Evolutionary conservation across 495 filamentous ascomycete species (phyloP).

Genomic region (Bacidia rubella): DNA sequence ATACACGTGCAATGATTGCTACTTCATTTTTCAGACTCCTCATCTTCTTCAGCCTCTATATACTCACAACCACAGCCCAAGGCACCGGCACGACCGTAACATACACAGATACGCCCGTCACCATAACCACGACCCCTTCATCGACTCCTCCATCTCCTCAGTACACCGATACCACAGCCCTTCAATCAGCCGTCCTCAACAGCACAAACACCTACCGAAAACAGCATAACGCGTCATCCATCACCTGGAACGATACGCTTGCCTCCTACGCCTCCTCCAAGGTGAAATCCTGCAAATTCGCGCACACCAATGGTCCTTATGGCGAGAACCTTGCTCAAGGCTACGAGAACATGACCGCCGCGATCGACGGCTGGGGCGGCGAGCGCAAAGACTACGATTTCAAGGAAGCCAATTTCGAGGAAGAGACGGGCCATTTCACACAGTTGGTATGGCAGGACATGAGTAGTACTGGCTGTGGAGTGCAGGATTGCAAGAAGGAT

Average conservation of each 20-base stretch:
- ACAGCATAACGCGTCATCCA: conserved; percentile 44
- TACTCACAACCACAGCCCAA: background rate
- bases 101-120: background rate
- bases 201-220: conserved; percentile 54
- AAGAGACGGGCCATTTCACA: conserved; percentile 71
- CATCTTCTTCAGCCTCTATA: background rate
- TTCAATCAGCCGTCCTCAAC: conserved; percentile 47
- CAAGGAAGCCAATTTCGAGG: conserved; percentile 38
- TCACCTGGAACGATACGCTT: conserved; percentile 55
- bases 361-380: conserved; percentile 54
- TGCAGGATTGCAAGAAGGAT: conserved; percentile 39
- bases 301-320: conserved; percentile 51
- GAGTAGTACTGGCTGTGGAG: conserved; percentile 54
- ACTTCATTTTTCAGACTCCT: background rate
- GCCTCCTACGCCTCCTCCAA: conserved; percentile 40
- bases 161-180: conserved; percentile 35
- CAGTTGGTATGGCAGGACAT: conserved; percentile 72
- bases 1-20: background rate
- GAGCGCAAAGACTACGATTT: conserved; percentile 51
- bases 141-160: conserved; percentile 23
- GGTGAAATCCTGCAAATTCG: conserved; percentile 42
- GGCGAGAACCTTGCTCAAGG: conserved; percentile 71
- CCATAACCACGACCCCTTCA: conserved; percentile 1
- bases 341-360: conserved; percentile 43
- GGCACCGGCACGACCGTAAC: background rate